Evolutionary conservation across 805 yeast species (phyloP).

Genomic region (Starmerella scarabaei): DNA sequence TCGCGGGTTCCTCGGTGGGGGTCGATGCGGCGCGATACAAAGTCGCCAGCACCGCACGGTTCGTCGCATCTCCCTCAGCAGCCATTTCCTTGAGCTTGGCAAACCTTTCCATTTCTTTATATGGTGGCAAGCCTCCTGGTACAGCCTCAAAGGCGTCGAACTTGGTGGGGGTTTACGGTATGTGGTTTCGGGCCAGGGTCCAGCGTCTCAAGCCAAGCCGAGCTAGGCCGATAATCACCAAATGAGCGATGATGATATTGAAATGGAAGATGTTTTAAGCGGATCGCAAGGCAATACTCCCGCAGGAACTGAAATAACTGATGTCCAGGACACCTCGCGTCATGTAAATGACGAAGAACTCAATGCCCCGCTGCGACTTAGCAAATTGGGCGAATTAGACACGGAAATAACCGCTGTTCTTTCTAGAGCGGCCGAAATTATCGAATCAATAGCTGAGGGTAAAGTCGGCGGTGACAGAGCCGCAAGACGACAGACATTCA

Average conservation of each 20-base stretch:
- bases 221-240: no score
- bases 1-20: no score
- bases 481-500: conserved; percentile 31
- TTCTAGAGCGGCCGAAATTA: conserved; percentile 22
- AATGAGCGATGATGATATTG: conserved; percentile 3
- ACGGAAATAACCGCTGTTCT: conserved; percentile 18
- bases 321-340: no score
- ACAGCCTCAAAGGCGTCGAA: no score
- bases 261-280: conserved; percentile 1
- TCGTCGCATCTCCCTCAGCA: conserved; percentile 3
- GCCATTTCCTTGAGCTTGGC: conserved; percentile 9
- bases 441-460: conserved; percentile 23
- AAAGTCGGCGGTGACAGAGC: conserved; percentile 18
- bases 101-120: conserved; percentile 13
- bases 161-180: not conserved
- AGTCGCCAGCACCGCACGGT: not conserved
- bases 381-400: conserved; percentile 24
- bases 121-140: no score
- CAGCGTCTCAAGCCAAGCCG: no score
- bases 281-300: no score
- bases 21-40: no score
- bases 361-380: conserved; percentile 22
- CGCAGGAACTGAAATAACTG: no score
- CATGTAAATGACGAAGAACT: not conserved
- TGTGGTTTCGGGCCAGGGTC: no score